Base-by-base conservation (phyloP, 345 rosid species). In the Dimocarpus longan region DNA sequence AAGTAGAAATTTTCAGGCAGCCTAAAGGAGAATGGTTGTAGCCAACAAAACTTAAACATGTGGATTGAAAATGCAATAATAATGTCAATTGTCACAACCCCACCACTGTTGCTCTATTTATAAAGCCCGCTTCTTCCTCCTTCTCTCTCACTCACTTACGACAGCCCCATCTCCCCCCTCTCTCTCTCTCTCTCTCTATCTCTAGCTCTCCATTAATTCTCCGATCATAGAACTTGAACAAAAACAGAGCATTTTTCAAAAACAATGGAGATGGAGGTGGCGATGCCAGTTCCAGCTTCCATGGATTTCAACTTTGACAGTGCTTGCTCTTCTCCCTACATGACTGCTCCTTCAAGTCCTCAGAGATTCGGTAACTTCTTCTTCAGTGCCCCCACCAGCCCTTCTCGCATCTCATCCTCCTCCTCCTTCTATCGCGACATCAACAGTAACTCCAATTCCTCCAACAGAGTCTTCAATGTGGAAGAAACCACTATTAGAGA, bases 301-400 rank as follows among this genome's bases (percentile, higher is more conserved):
- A 57, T 76, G 72, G 97, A 93, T 24, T 87, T 93, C 87, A 91
- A 90, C 82, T 93, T 95, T 73, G 95, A 93, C 77, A 95, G 97
- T 83, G 70, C 87, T 12, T 87, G 92, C 48, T 95, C 98, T 11
- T 92, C 98, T 69, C 98, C 98, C 0, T 95, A 88, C 91, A 90
- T 92, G 73, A 93, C 98, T n/a, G 98, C 98, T 82, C 98, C 98
- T 71, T 91, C 97, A n/a, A 93, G 95, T 40, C 98, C 98, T 21
- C 94, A 92, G 19, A 82, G 88, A 54, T 91, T 95, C 44, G 95
- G 91, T 59, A 87, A 81, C 84, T 83, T 88, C 82, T 79, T 80
- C 82, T 85, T 84, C 40, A 90, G 92, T 54, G 93, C 95, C 19
- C 96, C 97, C 3, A 46, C 96, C 8, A 93, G 93, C 74, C 98